A percentile compares a stretch with the other conserved stretches of the same genome.
Evolutionary conservation across 2,329 filamentous ascomycete genomes (phyloP).

Genomic region (Beauveria sp.): DNA sequence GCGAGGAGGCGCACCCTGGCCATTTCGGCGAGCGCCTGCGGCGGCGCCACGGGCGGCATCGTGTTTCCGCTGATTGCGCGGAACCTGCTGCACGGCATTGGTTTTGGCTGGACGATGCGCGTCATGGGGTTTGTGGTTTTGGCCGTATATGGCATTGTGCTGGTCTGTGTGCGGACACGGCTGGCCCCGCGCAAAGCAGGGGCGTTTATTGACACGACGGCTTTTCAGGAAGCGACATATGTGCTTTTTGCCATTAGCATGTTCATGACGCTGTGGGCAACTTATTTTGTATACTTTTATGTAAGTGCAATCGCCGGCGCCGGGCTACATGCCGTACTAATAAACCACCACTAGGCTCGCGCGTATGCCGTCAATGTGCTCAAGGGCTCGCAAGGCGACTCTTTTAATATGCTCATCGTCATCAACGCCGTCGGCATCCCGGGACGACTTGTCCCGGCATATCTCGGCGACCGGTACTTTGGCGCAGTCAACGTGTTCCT

Average conservation of each 20-base stretch:
- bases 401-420: conserved; percentile 51
- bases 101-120: conserved; percentile 59
- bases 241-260: conserved; percentile 25
- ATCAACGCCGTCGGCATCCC: conserved; percentile 51
- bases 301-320: conserved; percentile 17
- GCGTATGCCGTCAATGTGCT: conserved; percentile 34
- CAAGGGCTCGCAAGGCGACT: conserved; percentile 38
- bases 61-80: conserved; percentile 53
- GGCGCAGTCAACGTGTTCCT: conserved; percentile 51
- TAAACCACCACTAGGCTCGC: conserved; percentile 24
- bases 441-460: conserved; percentile 46
- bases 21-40: conserved; percentile 51
- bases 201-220: conserved; percentile 40
- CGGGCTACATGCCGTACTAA: too few species aligned
- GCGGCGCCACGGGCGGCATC: conserved; percentile 54
- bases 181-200: conserved; percentile 41
- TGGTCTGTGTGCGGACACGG: conserved; percentile 38
- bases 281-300: conserved; percentile 44
- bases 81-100: conserved; percentile 50
- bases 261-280: conserved; percentile 38
- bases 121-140: conserved; percentile 50
- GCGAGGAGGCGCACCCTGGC: conserved; percentile 50
- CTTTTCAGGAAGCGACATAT: conserved; percentile 43
- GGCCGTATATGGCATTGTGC: conserved; percentile 30
- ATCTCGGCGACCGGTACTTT: conserved; percentile 44